These are phyloP conservation scores for Petunia secreta DNA, from an alignment of 257 asterid genomes.

Conservation along the genomic window DNA sequence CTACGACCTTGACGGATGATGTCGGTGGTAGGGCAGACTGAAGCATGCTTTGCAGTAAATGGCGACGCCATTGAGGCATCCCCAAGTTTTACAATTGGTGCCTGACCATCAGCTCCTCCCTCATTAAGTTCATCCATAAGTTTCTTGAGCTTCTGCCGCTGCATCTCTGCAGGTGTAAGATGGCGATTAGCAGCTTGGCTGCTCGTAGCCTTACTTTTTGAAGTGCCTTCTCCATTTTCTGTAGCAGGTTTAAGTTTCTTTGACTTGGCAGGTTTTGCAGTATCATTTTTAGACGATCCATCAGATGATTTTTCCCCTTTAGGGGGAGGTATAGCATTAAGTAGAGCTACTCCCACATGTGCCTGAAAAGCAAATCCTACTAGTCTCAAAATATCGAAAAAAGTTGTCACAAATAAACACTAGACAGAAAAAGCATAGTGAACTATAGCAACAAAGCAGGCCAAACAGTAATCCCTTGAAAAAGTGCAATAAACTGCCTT, in stretches of 20 bases:
- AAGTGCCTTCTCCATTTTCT: slow-evolving; percentile 52
- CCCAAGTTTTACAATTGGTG: slow-evolving; percentile 93
- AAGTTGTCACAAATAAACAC: slow-evolving; percentile 27
- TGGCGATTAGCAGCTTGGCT: slow-evolving; percentile 66
- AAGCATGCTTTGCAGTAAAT: slow-evolving; percentile 95
- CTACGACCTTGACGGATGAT: slow-evolving; percentile 97
- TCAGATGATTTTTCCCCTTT: slow-evolving; percentile 56
- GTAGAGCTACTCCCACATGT: slow-evolving; percentile 91
- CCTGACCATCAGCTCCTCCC: slow-evolving; percentile 83
- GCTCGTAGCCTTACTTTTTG: slow-evolving; percentile 56
- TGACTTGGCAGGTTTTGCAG: slow-evolving; percentile 56
- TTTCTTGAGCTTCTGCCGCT: slow-evolving; percentile 82
- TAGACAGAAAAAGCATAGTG: not conserved
- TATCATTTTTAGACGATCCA: slow-evolving; percentile 59
- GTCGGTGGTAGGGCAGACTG: slow-evolving; percentile 90
- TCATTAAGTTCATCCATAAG: slow-evolving; percentile 93
- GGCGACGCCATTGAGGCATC: slow-evolving; percentile 99
- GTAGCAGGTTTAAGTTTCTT: slow-evolving; percentile 59
- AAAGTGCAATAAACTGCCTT: slow-evolving; percentile 17
- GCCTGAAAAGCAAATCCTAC: slow-evolving; percentile 58
- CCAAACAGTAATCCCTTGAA: not conserved
- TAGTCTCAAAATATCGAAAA: not conserved
- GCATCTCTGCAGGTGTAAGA: slow-evolving; percentile 82
- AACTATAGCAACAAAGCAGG: not conserved
- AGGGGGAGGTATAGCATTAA: slow-evolving; percentile 80